A percentile compares a stretch with the other conserved stretches of the same genome.
These are phyloP conservation scores for Paecilomyces sp. DNA, from an alignment of 2,329 filamentous ascomycete genomes.

Conservation along the genomic window DNA sequence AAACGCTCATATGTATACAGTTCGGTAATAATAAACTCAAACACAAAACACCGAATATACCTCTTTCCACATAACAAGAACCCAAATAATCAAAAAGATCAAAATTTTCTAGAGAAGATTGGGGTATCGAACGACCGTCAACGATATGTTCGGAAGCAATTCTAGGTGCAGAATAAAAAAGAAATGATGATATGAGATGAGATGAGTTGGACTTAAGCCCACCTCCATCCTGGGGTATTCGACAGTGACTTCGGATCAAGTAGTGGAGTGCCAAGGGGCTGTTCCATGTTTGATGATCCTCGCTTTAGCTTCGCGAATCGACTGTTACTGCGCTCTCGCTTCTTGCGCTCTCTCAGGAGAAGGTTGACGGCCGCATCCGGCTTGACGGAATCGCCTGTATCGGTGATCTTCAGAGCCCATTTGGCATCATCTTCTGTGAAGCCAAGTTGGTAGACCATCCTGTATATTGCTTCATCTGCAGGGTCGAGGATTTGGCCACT, in stretches of 20 bases:
- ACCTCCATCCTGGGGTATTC: slow-evolving; percentile 28
- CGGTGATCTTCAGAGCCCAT: slow-evolving; percentile 52
- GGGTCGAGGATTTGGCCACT: slow-evolving; percentile 40
- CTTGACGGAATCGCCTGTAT: slow-evolving; percentile 53
- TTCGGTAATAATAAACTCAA: neutral
- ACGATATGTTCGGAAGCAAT: neutral
- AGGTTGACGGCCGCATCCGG: slow-evolving; percentile 52
- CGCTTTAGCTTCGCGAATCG: slow-evolving; percentile 10
- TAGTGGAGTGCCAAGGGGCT: slow-evolving; percentile 1
- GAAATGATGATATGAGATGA: neutral
- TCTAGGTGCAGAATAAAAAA: neutral
- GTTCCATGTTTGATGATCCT: slow-evolving; percentile 9
- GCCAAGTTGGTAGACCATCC: slow-evolving; percentile 52
- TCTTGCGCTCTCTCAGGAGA: slow-evolving; percentile 37
- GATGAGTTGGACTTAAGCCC: slow-evolving; percentile 20
- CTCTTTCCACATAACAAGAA: neutral
- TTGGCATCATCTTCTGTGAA: slow-evolving; percentile 50
- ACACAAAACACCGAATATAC: neutral
- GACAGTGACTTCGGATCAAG: slow-evolving; percentile 18
- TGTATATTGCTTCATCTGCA: slow-evolving; percentile 49
- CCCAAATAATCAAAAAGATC: neutral
- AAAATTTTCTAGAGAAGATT: neutral
- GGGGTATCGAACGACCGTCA: neutral
- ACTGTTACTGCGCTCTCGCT: slow-evolving; percentile 11
- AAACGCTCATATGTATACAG: neutral